Conservation (phyloP, 306 rosid species). For the Carpinus fangiana region DNA sequence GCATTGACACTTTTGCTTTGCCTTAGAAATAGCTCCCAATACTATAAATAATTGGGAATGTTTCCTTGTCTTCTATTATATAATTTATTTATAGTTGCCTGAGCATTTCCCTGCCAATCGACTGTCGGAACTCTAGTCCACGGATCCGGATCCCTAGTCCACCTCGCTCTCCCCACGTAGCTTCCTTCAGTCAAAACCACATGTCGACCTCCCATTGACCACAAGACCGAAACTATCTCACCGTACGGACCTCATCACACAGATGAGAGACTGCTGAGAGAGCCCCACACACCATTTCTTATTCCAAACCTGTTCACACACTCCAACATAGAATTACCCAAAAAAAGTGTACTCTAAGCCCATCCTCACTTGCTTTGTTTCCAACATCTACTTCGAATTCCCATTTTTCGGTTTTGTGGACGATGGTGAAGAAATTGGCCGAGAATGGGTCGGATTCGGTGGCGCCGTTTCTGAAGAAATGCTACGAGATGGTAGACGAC, state of each 20-base stretch:
- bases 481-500: conserved; percentile 80
- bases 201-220: background rate
- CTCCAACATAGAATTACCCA: background rate
- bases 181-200: too few species aligned
- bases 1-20: too few species aligned
- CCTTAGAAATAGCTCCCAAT: too few species aligned
- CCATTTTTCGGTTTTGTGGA: background rate
- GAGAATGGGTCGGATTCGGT: conserved; percentile 39
- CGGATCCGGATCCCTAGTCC: too few species aligned
- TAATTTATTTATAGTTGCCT: too few species aligned
- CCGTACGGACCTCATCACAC: background rate
- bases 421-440: conserved; percentile 62
- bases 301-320: background rate
- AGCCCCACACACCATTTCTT: background rate
- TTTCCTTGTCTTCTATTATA: too few species aligned
- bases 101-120: too few species aligned
- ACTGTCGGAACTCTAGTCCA: too few species aligned
- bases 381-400: background rate
- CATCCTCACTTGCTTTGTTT: background rate
- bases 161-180: too few species aligned
- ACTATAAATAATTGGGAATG: too few species aligned
- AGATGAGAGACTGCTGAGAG: background rate
- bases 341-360: background rate
- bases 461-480: conserved; percentile 71
- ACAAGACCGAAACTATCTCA: background rate